Percentiles rank a stretch among this genome's conserved stretches.
Conservation (phyloP, 768 basidiomycete species). For the Leccinum obscurum region DNA sequence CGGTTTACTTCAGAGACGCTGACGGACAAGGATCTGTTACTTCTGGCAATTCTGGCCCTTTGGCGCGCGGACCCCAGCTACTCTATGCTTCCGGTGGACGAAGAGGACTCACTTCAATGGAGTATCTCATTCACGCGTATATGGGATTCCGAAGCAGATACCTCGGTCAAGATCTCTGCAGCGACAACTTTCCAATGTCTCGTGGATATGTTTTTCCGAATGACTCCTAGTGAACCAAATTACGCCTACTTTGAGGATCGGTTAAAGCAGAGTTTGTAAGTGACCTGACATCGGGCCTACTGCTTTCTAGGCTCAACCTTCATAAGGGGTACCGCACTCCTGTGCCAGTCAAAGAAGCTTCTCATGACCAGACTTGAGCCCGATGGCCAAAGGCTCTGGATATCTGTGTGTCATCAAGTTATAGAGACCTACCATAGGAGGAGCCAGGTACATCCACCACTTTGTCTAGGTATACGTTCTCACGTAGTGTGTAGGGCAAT, state of each 20-base stretch:
- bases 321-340: constrained; percentile 26
- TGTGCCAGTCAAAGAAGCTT: constrained; percentile 57
- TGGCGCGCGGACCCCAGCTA: constrained; percentile 62
- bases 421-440: constrained; percentile 55
- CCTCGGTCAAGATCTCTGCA: constrained; percentile 61
- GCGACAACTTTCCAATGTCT: constrained; percentile 50
- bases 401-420: constrained; percentile 58
- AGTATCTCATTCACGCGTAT: constrained; percentile 47
- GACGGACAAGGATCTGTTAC: constrained; percentile 66
- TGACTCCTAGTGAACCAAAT: constrained; percentile 40
- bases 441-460: constrained; percentile 41
- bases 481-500: constrained; percentile 33
- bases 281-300: constrained; percentile 16
- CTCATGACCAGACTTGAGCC: constrained; percentile 58
- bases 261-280: constrained; percentile 49
- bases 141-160: constrained; percentile 65
- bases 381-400: constrained; percentile 68
- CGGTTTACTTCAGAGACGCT: constrained; percentile 58
- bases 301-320: neutral
- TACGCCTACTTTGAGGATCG: constrained; percentile 41
- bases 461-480: neutral
- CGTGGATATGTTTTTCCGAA: constrained; percentile 45
- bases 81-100: constrained; percentile 46
- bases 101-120: constrained; percentile 48
- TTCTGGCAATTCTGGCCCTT: constrained; percentile 66